These are phyloP conservation scores for Huntiella bhutanensis DNA, from an alignment of 2,329 filamentous ascomycete species.

Conservation along the genomic window DNA sequence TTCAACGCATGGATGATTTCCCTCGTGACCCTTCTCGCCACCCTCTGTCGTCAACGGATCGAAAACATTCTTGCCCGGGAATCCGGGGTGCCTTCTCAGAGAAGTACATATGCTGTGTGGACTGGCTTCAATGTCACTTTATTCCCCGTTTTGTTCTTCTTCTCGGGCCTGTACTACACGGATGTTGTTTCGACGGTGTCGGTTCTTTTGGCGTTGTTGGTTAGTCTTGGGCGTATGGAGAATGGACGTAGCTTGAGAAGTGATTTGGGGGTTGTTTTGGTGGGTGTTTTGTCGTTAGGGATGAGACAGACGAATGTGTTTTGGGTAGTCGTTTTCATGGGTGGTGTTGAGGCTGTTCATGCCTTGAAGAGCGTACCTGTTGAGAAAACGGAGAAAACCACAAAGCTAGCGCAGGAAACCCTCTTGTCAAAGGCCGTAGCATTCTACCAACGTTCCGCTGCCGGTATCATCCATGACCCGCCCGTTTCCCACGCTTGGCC, in stretches of 20 bases:
- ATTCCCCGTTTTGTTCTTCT: slow-evolving; percentile 89
- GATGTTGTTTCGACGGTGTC: slow-evolving; percentile 66
- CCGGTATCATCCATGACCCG: slow-evolving; percentile 37
- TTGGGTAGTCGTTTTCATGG: slow-evolving; percentile 70
- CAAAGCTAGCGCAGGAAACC: slow-evolving; percentile 19
- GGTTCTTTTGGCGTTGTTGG: slow-evolving; percentile 51
- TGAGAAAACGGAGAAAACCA: slow-evolving; percentile 10
- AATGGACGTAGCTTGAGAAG: slow-evolving; percentile 18
- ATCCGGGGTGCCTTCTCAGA: slow-evolving; percentile 10
- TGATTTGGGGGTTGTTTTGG: slow-evolving; percentile 26
- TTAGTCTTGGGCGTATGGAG: slow-evolving; percentile 28
- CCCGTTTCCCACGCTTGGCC: slow-evolving; percentile 27
- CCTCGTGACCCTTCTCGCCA: slow-evolving; percentile 26
- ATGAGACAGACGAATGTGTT: slow-evolving; percentile 96
- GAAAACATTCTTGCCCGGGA: slow-evolving; percentile 19
- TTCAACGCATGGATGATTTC: slow-evolving; percentile 28
- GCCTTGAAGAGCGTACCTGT: slow-evolving; percentile 26
- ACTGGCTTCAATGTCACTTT: slow-evolving; percentile 61
- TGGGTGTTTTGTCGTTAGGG: slow-evolving; percentile 47
- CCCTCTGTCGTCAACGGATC: slow-evolving; percentile 33
- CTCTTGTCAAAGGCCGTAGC: slow-evolving; percentile 16
- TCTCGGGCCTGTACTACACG: slow-evolving; percentile 87
- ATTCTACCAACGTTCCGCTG: slow-evolving; percentile 21
- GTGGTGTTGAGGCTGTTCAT: slow-evolving; percentile 37
- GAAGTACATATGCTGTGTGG: slow-evolving; percentile 30